These are phyloP conservation scores for Barnettozyma siamensis DNA, from an alignment of 805 yeast species.

Conservation along the genomic window DNA sequence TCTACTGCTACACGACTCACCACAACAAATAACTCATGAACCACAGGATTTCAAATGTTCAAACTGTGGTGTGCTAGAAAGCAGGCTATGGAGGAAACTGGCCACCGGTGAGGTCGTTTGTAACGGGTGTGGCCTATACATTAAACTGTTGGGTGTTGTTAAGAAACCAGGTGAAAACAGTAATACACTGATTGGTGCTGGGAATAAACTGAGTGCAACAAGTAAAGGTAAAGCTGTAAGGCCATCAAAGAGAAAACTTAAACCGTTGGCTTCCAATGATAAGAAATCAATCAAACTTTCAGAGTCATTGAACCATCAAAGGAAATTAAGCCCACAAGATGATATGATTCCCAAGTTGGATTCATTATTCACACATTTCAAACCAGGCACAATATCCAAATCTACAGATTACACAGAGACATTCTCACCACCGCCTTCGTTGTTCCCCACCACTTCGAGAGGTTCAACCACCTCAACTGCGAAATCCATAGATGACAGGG, in stretches of 20 bases:
- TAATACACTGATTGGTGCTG: background rate
- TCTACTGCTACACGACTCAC: constrained; percentile 7
- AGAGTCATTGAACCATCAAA: no score
- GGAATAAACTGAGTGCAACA: no score
- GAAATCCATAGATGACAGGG: background rate
- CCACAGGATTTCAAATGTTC: constrained; percentile 41
- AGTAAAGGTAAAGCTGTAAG: background rate
- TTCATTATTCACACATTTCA: background rate
- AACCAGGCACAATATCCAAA: no score
- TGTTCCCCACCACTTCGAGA: background rate
- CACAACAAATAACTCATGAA: background rate
- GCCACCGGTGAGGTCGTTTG: constrained; percentile 87
- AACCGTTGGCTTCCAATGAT: background rate
- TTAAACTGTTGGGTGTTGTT: constrained; percentile 72
- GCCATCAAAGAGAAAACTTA: background rate
- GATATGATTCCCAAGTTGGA: background rate
- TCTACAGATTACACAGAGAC: no score
- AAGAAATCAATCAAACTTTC: background rate
- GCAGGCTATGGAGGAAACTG: constrained; percentile 93
- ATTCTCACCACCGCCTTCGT: background rate
- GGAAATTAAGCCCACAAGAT: background rate
- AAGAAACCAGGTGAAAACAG: background rate
- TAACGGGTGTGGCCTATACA: constrained; percentile 92
- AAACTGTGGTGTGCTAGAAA: constrained; percentile 83
- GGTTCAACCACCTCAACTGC: background rate